Conservation (phyloP, 805 yeast species). For the Kodamaea jinghongensis region DNA sequence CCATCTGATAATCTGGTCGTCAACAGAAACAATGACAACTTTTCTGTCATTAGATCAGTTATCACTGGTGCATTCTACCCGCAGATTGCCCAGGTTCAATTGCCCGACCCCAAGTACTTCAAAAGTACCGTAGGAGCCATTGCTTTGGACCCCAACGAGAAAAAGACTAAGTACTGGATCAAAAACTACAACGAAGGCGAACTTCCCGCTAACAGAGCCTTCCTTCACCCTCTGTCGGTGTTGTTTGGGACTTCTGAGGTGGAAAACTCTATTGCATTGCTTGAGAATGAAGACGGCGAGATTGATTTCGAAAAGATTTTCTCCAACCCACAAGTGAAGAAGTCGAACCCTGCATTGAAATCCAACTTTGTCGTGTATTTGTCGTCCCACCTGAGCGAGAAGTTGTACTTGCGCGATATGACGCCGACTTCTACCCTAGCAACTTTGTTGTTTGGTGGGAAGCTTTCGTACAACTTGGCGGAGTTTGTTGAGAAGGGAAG, state of each 20-base stretch:
- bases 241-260: constrained; percentile 49
- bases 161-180: constrained; percentile 68
- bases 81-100: constrained; percentile 72
- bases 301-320: constrained; percentile 32
- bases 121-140: constrained; percentile 75
- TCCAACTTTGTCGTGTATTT: constrained; percentile 64
- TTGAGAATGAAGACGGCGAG: constrained; percentile 39
- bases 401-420: constrained; percentile 66
- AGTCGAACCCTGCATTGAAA: constrained; percentile 34
- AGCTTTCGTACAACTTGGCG: constrained; percentile 55
- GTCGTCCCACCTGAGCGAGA: constrained; percentile 60
- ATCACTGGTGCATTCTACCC: constrained; percentile 84
- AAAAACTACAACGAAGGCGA: constrained; percentile 35
- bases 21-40: constrained; percentile 52
- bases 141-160: constrained; percentile 82
- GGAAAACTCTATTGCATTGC: constrained; percentile 14
- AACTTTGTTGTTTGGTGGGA: constrained; percentile 79
- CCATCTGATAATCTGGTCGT: constrained; percentile 50
- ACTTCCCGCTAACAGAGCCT: constrained; percentile 67
- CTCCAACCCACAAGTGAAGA: constrained; percentile 40
- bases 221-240: constrained; percentile 83
- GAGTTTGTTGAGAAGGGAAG: constrained; percentile 39
- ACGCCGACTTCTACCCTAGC: constrained; percentile 79
- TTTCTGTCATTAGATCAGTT: constrained; percentile 57
- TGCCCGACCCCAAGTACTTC: constrained; percentile 76